Evolutionary conservation across 2,329 filamentous ascomycete species (phyloP).

Genomic region (Fusarium pseudograminearum): DNA sequence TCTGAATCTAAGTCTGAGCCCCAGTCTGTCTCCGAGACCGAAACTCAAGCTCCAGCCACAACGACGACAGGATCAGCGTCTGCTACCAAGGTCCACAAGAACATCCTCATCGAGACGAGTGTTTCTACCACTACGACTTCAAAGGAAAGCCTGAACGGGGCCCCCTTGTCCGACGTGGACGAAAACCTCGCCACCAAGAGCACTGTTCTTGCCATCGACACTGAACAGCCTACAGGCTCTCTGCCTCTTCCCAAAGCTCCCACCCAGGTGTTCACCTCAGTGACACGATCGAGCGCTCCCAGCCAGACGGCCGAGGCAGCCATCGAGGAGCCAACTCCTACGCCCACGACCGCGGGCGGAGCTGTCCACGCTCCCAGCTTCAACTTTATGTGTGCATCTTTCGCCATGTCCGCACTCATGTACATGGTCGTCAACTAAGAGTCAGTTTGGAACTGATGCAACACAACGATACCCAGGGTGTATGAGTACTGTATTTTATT

Average conservation of each 20-base stretch:
- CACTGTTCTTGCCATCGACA: constrained; percentile 39
- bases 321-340: constrained; percentile 18
- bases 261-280: constrained; percentile 27
- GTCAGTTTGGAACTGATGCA: neutral
- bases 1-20: constrained; percentile 21
- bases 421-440: constrained; percentile 36
- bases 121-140: constrained; percentile 9
- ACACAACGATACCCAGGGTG: neutral
- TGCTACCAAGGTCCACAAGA: constrained; percentile 27
- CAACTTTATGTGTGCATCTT: constrained; percentile 32
- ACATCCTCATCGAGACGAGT: constrained; percentile 33
- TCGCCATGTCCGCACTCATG: constrained; percentile 35
- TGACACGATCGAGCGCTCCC: constrained; percentile 16
- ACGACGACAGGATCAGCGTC: constrained; percentile 7
- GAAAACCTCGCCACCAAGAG: constrained; percentile 40
- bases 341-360: constrained; percentile 28
- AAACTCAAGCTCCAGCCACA: constrained; percentile 12
- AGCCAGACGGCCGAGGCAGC: constrained; percentile 11
- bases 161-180: constrained; percentile 27
- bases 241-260: constrained; percentile 29
- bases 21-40: constrained; percentile 10
- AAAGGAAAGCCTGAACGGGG: constrained; percentile 18
- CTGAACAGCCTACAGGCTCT: constrained; percentile 36
- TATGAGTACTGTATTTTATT: constrained; percentile 15
- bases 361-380: constrained; percentile 30